A percentile compares a stretch with the other conserved stretches of the same genome.
phyloP scores from a whole-genome alignment of 2,329 filamentous ascomycete species.

The Hysterium pulicare region DNA sequence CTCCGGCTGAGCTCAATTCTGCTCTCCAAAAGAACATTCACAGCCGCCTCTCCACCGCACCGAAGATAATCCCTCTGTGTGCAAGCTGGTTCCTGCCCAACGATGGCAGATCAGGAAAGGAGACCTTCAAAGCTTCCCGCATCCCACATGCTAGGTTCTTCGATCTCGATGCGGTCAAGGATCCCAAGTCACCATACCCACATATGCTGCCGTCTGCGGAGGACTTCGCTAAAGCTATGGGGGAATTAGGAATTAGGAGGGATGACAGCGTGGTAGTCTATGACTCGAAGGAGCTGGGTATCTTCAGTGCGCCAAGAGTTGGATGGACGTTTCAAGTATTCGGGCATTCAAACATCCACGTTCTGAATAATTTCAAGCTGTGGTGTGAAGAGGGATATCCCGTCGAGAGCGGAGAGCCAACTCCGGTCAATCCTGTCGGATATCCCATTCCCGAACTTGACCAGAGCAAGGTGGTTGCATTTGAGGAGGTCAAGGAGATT shows the following conservation, averaged over 20 bases:
- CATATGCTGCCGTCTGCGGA: conserved; percentile 90
- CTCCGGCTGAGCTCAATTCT: conserved; percentile 74
- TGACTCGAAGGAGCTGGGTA: conserved; percentile 83
- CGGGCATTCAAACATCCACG: conserved; percentile 81
- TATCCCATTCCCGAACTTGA: conserved; percentile 48
- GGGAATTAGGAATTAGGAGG: conserved; percentile 76
- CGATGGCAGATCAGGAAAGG: conserved; percentile 74
- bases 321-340: conserved; percentile 92
- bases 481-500: conserved; percentile 77
- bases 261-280: conserved; percentile 94
- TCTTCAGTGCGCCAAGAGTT: conserved; percentile 90
- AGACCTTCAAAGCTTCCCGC: conserved; percentile 76
- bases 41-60: conserved; percentile 74
- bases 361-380: conserved; percentile 93
- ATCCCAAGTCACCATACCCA: conserved; percentile 82
- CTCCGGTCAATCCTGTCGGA: conserved; percentile 41
- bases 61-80: conserved; percentile 83
- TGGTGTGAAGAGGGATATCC: conserved; percentile 84
- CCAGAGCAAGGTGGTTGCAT: conserved; percentile 67
- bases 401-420: conserved; percentile 71
- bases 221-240: conserved; percentile 84
- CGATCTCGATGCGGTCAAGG: conserved; percentile 87
- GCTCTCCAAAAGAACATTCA: conserved; percentile 80
- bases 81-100: conserved; percentile 97
- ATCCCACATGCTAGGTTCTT: conserved; percentile 94